phyloP scores from a whole-genome alignment of 2,329 filamentous ascomycete genomes.

The Pezicula carpinea region DNA sequence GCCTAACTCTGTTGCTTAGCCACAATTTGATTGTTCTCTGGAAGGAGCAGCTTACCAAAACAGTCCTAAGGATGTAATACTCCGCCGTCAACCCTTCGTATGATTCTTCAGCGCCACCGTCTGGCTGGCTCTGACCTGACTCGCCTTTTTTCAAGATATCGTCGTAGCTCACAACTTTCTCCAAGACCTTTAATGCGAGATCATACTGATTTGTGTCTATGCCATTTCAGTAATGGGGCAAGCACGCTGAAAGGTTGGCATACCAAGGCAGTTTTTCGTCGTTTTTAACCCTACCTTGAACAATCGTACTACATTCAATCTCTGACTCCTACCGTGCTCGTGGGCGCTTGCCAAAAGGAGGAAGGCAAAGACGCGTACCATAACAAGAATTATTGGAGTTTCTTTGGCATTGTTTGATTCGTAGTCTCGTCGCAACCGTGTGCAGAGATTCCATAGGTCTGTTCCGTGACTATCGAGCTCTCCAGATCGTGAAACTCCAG shows the following conservation, averaged over 20 bases:
- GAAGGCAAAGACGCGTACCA: constrained; percentile 55
- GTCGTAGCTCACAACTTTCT: constrained; percentile 57
- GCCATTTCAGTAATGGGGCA: constrained; percentile 5
- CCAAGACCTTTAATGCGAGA: constrained; percentile 56
- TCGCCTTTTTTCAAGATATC: constrained; percentile 31
- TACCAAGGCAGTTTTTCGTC: constrained; percentile 58
- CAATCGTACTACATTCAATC: constrained; percentile 47
- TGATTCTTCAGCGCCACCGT: constrained; percentile 20
- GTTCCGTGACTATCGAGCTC: constrained; percentile 53
- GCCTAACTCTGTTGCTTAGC: constrained; percentile 43
- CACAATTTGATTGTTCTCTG: neutral
- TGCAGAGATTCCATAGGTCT: constrained; percentile 63
- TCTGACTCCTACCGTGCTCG: constrained; percentile 24
- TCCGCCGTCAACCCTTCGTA: constrained; percentile 25
- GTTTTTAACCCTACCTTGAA: constrained; percentile 65
- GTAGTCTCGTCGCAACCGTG: constrained; percentile 40
- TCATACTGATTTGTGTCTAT: constrained; percentile 41
- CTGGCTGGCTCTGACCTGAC: constrained; percentile 13
- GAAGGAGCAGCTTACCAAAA: constrained; percentile 46
- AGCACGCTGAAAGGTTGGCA: constrained; percentile 12
- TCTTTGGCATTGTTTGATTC: constrained; percentile 18
- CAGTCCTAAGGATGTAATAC: constrained; percentile 31
- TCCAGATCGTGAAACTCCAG: constrained; percentile 31
- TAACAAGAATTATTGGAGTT: constrained; percentile 18
- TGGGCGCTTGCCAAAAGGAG: constrained; percentile 59